Evolutionary conservation across 805 yeast genomes (phyloP).

Genomic region (Schwanniomyces sp.): DNA sequence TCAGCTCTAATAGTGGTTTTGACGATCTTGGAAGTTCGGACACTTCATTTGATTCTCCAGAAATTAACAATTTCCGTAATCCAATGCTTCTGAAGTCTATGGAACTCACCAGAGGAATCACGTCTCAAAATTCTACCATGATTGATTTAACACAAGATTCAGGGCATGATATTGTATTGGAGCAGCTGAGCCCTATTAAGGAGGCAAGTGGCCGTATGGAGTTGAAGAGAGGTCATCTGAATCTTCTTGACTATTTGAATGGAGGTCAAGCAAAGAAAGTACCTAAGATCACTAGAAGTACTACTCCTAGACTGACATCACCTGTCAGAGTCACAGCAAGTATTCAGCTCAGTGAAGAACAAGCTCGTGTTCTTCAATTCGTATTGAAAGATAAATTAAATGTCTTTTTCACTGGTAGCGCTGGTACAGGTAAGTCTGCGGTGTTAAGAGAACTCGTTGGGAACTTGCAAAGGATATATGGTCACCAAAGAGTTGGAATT

Average conservation of each 20-base stretch:
- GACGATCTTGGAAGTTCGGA: conserved; percentile 31
- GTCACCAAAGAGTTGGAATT: conserved; percentile 61
- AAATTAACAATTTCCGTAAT: conserved; percentile 35
- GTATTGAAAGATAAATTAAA: conserved; percentile 52
- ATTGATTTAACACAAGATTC: conserved; percentile 9
- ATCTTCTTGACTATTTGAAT: conserved; percentile 14
- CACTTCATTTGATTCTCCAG: conserved; percentile 39
- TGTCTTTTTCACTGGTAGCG: conserved; percentile 78
- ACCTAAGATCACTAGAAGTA: conserved; percentile 10
- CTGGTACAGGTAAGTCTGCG: conserved; percentile 86
- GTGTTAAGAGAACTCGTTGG: conserved; percentile 63
- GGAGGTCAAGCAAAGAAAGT: conserved; percentile 23
- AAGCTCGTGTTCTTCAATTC: conserved; percentile 45
- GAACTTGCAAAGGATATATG: conserved; percentile 45
- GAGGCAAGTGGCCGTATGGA: background rate
- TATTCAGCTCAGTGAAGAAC: conserved; percentile 36
- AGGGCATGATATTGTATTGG: conserved; percentile 2
- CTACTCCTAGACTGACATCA: conserved; percentile 3
- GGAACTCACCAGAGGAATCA: conserved; percentile 1
- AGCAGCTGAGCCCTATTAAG: conserved; percentile 4
- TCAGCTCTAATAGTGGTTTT: conserved; percentile 20
- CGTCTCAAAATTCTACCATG: background rate
- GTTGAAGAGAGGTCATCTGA: conserved; percentile 20
- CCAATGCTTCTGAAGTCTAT: conserved; percentile 21
- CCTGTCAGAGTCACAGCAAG: conserved; percentile 4